Evolutionary conservation across 202 grass and related monocot genomes (phyloP), one percentile per base, ranked within the genome.

Genomic region (Panicum virgatum): DNA sequence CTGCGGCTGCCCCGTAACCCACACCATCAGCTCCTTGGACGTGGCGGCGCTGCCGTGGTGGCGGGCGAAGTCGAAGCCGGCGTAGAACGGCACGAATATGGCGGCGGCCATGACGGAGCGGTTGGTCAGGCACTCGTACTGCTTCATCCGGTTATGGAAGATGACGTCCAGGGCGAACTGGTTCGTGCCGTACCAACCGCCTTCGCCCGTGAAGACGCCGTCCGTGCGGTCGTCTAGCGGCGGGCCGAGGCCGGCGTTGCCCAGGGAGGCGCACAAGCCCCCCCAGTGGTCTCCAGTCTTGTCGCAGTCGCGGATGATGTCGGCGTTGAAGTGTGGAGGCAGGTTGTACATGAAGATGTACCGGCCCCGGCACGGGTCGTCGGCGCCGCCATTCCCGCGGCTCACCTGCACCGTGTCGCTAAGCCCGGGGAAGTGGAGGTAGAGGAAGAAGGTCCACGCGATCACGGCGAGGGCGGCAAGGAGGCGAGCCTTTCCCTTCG

Each of bases 401-500:
- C 44, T 66, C 38, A 61, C 62, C 45, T 15, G 22, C 57, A 48
- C 52, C 65, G 32, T 29, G 72, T n/a, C 45, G 66, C 23, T 79
- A 60, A 94, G 73, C 46, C 82, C 25, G 47, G 88, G 36, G 68
- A 91, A 84, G 8, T 89, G 86, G 62, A 75, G 82, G 88, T 91
- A 89, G 66, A 91, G 66, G 66, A 91, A 84, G 72, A 81, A 60
- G 46, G 85, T 75, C 92, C 92, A 91, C n/a, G 61, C 65, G 44
- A 76, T 78, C 62, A 71, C 77, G 38, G 80, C 68, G 1, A 94
- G 38, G 6, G 80, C 39, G 46, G 44, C 80, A 22, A 94, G 44
- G 53, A 91, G 40, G 72, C 88, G 80, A 0, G 19, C 45, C 52
- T 57, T 76, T 9, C 52, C 72, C 62, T 86, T 89, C 61, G 7